A percentile compares a stretch with the other conserved stretches of the same genome.
Evolutionary conservation across 116 monocot genomes (phyloP).

Genomic region (Papilionanthe hybrid): DNA sequence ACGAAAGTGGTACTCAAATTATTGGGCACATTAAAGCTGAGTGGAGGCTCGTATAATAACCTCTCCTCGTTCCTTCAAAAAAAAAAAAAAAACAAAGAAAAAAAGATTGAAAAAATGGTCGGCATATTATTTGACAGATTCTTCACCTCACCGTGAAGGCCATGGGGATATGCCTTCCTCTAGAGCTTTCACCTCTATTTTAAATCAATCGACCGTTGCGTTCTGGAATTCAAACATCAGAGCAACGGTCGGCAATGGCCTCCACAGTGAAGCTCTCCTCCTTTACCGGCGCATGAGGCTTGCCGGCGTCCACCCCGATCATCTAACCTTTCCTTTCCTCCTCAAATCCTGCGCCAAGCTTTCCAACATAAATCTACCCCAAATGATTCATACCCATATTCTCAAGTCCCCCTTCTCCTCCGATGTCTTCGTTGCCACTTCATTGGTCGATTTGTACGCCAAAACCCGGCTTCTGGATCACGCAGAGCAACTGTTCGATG

Average conservation of each 20-base stretch:
- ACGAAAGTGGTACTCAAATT: too few relatives aligned
- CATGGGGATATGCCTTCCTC: neutral
- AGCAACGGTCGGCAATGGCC: slow-evolving; percentile 9
- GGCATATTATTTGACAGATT: too few relatives aligned
- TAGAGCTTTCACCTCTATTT: slow-evolving; percentile 7
- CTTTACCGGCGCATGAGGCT: slow-evolving; percentile 26
- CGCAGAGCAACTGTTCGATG: slow-evolving; percentile 18
- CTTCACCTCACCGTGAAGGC: too few relatives aligned
- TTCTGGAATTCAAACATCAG: slow-evolving; percentile 26
- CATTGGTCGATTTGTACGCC: slow-evolving; percentile 22
- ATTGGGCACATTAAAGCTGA: too few relatives aligned
- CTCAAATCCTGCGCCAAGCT: slow-evolving; percentile 32
- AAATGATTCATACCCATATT: slow-evolving; percentile 17
- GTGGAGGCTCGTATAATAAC: too few relatives aligned
- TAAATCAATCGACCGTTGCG: slow-evolving; percentile 20
- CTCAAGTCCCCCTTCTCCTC: slow-evolving; percentile 18
- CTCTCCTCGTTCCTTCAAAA: too few relatives aligned
- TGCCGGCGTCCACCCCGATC: slow-evolving; percentile 15
- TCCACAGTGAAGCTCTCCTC: slow-evolving; percentile 12
- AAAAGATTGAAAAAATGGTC: too few relatives aligned
- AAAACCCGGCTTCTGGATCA: neutral
- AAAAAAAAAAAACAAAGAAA: too few relatives aligned
- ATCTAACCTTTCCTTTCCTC: slow-evolving; percentile 44
- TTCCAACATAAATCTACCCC: neutral
- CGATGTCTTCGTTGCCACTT: slow-evolving; percentile 31